Evolutionary conservation across 1,284 basidiomycete genomes (phyloP), one percentile per base, ranked within the genome.

Genomic region (Malassezia equina): DNA sequence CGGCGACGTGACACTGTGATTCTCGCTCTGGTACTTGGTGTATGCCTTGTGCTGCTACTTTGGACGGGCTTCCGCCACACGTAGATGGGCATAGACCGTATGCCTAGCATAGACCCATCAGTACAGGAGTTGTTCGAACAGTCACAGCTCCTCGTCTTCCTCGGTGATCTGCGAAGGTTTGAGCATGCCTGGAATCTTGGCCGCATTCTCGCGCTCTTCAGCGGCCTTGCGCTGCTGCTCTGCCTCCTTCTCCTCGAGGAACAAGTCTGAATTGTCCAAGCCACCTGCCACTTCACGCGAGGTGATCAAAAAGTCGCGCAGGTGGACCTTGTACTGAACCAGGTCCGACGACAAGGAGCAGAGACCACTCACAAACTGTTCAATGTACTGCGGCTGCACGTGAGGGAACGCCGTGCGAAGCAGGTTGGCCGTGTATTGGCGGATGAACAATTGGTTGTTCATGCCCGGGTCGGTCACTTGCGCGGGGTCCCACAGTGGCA

Each of bases 141-240:
- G 71, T 68, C 71, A 72, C 42, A 63, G 46, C 51, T 66, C 65
- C 52, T 63, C 64, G 53, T 67, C 61, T 59, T 69, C 64, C 46
- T 69, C 67, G 49, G 59, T 65, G 51, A 69, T 70, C 59, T 71
- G 65, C 44, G 61, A 61, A 27, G 93, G 93, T 77, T 96, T 96
- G 75, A 96, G 81, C 87, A 98, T 89, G 52, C 94, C 94, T n/a
- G 93, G 94, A 60, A 98, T 90, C 63, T 87, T 83, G 80, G 88
- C 86, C 17, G 91, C 91, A 29, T 84, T 81, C 77, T 90, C 83
- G 52, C 86, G 84, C 77, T 95, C 90, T 58, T 84, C 85, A 59
- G 84, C 83, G 0, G 83, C 80, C 76, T 82, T 81, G 60, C 76
- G 73, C 64, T 83, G 78, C 53, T 80, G 79, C 76, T 94, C 91